phyloP scores from a whole-genome alignment of 768 basidiomycete genomes.

The Arthromyces matolae region DNA sequence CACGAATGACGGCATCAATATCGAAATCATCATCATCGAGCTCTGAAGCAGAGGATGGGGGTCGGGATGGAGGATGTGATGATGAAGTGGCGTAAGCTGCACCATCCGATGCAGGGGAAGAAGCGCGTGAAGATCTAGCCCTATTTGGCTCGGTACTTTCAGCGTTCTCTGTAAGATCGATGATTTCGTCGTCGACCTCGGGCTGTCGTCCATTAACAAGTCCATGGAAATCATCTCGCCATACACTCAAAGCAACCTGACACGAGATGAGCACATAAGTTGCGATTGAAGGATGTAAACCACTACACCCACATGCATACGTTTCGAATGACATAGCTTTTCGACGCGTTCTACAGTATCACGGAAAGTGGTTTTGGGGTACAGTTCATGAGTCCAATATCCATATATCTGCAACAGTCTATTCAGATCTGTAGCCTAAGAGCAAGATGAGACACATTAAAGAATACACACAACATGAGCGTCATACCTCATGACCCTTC shows the following conservation, averaged over 20 bases:
- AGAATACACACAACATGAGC: background rate
- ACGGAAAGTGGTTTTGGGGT: constrained; percentile 82
- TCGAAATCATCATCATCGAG: constrained; percentile 45
- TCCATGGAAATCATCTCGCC: constrained; percentile 65
- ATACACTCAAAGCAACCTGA: constrained; percentile 75
- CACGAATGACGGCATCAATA: constrained; percentile 47
- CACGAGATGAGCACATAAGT: constrained; percentile 9
- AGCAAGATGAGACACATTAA: background rate
- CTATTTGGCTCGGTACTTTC: constrained; percentile 18
- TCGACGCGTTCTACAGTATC: constrained; percentile 87
- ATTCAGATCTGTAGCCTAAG: constrained; percentile 75
- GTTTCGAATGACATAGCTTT: constrained; percentile 79
- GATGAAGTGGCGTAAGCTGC: constrained; percentile 32
- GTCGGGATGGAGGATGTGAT: constrained; percentile 28
- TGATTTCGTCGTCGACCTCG: constrained; percentile 15
- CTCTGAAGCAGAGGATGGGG: constrained; percentile 39
- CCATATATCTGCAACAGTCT: constrained; percentile 82
- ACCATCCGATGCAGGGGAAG: constrained; percentile 22
- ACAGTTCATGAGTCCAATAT: constrained; percentile 92
- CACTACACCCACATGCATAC: constrained; percentile 66
- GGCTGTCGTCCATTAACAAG: constrained; percentile 21
- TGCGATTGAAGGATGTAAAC: background rate
- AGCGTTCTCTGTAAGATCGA: constrained; percentile 24
- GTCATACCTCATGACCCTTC: constrained; percentile 85
- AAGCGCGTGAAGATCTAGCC: constrained; percentile 10